phyloP scores from a whole-genome alignment of 805 yeast genomes.

The Clavispora asparagi region DNA sequence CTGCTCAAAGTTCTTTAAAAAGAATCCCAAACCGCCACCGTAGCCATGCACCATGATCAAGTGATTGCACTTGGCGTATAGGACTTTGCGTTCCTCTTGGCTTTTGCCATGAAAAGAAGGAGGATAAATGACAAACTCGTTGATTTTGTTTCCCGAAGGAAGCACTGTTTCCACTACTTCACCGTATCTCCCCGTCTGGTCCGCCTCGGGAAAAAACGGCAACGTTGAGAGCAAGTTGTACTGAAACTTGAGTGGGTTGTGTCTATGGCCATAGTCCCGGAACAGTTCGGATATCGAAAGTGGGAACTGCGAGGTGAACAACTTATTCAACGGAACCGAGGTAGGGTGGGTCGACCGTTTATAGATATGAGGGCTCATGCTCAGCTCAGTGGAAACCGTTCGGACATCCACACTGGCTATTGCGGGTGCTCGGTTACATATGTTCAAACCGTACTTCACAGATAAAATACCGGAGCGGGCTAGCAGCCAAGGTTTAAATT shows the following conservation, averaged over 20 bases:
- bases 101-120: slow-evolving; percentile 4
- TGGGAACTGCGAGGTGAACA: slow-evolving; percentile 56
- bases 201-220: slow-evolving; percentile 41
- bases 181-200: slow-evolving; percentile 22
- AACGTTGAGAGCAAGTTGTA: slow-evolving; percentile 39
- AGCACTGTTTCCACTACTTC: slow-evolving; percentile 28
- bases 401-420: background rate
- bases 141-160: slow-evolving; percentile 29
- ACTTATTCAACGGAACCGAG: slow-evolving; percentile 55
- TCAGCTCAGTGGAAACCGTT: background rate
- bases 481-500: too few species aligned
- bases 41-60: slow-evolving; percentile 42
- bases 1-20: slow-evolving; percentile 33
- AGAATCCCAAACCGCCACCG: slow-evolving; percentile 42
- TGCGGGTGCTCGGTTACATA: background rate
- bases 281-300: slow-evolving; percentile 47
- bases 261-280: slow-evolving; percentile 41
- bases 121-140: slow-evolving; percentile 39
- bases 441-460: background rate
- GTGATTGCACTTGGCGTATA: slow-evolving; percentile 24
- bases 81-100: slow-evolving; percentile 12
- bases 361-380: slow-evolving; percentile 18
- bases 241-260: slow-evolving; percentile 41
- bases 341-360: slow-evolving; percentile 60
- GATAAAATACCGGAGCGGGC: background rate